Conservation (phyloP, 805 yeast species). For the Candida stauntonica region DNA sequence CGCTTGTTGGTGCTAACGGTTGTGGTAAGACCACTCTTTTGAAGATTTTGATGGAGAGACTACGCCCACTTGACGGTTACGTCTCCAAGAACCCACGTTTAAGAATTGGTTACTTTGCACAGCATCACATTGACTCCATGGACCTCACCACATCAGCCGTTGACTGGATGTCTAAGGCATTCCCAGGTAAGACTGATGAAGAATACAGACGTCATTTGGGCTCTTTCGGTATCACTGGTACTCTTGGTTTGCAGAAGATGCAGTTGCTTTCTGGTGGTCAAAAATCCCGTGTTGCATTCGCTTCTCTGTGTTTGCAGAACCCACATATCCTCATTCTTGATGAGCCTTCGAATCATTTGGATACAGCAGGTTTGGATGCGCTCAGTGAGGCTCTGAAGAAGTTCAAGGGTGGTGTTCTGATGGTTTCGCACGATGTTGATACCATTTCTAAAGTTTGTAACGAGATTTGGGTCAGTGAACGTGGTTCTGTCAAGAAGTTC, state of each 20-base stretch:
- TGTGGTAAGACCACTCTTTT: conserved; percentile 97
- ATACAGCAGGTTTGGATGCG: conserved; percentile 97
- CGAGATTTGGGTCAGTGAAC: conserved; percentile 94
- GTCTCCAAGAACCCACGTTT: conserved; percentile 79
- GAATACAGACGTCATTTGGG: conserved; percentile 96
- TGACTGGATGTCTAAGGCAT: conserved; percentile 85
- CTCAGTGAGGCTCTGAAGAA: conserved; percentile 80
- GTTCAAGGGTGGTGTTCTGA: conserved; percentile 92
- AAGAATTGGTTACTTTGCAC: conserved; percentile 95
- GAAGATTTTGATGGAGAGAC: conserved; percentile 76
- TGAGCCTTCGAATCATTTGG: conserved; percentile 98
- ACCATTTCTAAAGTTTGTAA: conserved; percentile 86
- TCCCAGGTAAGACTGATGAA: conserved; percentile 93
- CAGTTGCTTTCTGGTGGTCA: conserved; percentile 94
- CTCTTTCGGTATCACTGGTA: conserved; percentile 94
- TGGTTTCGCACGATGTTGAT: conserved; percentile 97
- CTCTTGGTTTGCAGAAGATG: conserved; percentile 89
- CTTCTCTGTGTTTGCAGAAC: conserved; percentile 81
- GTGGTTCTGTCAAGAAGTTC: conserved; percentile 73
- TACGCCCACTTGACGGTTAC: conserved; percentile 71
- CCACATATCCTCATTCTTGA: conserved; percentile 92
- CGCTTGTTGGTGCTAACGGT: conserved; percentile 98
- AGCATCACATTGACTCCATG: conserved; percentile 98
- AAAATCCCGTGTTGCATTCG: conserved; percentile 96
- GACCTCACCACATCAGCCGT: conserved; percentile 83